Conservation (phyloP, 1,284 basidiomycete species). For the Moesziomyces globuligerus region DNA sequence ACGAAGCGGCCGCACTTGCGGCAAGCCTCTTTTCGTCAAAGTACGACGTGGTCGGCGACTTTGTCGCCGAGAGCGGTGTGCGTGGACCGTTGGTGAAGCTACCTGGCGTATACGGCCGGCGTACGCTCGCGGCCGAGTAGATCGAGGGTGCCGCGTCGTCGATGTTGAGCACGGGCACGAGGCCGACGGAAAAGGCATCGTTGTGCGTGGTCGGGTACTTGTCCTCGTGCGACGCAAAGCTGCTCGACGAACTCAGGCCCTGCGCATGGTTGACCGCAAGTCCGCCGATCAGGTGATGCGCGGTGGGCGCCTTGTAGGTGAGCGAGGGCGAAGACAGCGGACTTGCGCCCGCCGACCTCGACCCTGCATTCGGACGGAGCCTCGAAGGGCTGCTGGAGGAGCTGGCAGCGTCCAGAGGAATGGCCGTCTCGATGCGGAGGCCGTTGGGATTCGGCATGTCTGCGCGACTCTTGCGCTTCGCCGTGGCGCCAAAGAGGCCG, state of each 20-base stretch:
- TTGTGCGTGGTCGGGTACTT: constrained; percentile 23
- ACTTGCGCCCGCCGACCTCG: neutral
- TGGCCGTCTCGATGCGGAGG: constrained; percentile 19
- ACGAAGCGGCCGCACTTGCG: neutral
- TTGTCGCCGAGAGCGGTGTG: constrained; percentile 25
- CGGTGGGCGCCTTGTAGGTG: constrained; percentile 16
- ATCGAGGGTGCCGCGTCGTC: constrained; percentile 22
- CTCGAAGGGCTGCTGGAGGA: neutral
- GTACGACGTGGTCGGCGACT: constrained; percentile 11
- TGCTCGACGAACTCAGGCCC: constrained; percentile 17
- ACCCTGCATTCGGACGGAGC: neutral
- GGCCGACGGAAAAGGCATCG: constrained; percentile 24
- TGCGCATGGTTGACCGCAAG: constrained; percentile 19
- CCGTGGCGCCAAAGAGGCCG: constrained; percentile 17
- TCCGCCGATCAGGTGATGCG: constrained; percentile 19
- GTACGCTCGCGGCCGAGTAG: constrained; percentile 10
- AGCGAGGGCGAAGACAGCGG: constrained; percentile 10
- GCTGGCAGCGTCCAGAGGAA: constrained; percentile 7
- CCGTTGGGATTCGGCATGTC: constrained; percentile 10
- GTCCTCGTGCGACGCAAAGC: constrained; percentile 22
- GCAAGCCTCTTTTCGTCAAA: constrained; percentile 37
- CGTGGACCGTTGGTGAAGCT: constrained; percentile 29
- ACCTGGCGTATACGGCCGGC: constrained; percentile 36
- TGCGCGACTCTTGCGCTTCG: constrained; percentile 17
- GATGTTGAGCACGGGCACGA: constrained; percentile 34